Conservation (phyloP, 345 rosid genomes). For the Populus ilicifolia region DNA sequence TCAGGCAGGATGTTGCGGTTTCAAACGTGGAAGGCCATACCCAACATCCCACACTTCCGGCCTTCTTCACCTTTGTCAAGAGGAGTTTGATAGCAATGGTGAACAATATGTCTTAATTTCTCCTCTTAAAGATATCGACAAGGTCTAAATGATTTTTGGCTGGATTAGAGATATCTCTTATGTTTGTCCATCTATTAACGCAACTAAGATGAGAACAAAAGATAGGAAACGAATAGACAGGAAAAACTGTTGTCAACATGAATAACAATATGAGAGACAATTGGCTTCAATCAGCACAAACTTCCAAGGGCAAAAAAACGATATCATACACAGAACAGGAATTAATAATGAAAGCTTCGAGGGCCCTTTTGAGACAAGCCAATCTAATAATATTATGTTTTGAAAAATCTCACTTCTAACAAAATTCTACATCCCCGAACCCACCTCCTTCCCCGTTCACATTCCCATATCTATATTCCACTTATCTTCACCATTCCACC, state of each 20-base stretch:
- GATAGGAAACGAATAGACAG: slow-evolving; percentile 10
- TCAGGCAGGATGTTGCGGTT: not conserved
- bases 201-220: slow-evolving; percentile 9
- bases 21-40: not conserved
- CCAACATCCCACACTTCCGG: not conserved
- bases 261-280: slow-evolving; percentile 23
- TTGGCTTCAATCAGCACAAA: slow-evolving; percentile 22
- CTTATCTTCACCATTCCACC: no score
- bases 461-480: not conserved
- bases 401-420: not conserved
- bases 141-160: slow-evolving; percentile 1
- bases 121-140: slow-evolving; percentile 10
- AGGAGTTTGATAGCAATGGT: not conserved
- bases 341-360: not conserved
- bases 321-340: slow-evolving; percentile 14
- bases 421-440: not conserved
- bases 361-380: slow-evolving; percentile 19
- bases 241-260: slow-evolving; percentile 8
- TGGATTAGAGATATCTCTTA: slow-evolving; percentile 1
- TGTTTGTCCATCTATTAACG: slow-evolving; percentile 22
- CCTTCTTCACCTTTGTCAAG: not conserved
- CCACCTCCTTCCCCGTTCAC: not conserved
- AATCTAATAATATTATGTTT: slow-evolving; percentile 20
- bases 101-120: not conserved
- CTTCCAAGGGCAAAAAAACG: slow-evolving; percentile 29